phyloP scores from a whole-genome alignment of 495 filamentous ascomycete species.

The Parachaetomium inaequale region DNA sequence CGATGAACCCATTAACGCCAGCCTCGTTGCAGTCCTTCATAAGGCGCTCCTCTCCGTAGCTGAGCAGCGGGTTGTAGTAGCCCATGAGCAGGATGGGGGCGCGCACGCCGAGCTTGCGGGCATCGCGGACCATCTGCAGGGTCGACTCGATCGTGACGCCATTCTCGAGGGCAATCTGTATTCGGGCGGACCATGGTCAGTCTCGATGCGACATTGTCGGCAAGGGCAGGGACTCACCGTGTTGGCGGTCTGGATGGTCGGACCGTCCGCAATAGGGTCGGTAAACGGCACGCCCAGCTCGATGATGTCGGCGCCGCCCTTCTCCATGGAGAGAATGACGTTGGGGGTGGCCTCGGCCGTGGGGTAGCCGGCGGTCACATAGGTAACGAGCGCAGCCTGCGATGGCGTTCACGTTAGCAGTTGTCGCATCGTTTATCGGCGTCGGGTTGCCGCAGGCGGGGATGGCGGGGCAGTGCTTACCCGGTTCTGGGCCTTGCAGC shows the following conservation, averaged over 20 bases:
- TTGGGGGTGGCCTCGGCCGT: constrained; percentile 75
- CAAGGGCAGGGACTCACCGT: constrained; percentile 47
- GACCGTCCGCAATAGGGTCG: constrained; percentile 94
- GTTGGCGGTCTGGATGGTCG: constrained; percentile 89
- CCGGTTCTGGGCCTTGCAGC: constrained; percentile 73
- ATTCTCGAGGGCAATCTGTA: constrained; percentile 67
- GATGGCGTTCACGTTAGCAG: constrained; percentile 15
- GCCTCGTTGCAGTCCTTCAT: constrained; percentile 79
- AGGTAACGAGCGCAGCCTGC: constrained; percentile 79
- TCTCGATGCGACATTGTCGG: neutral
- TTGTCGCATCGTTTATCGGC: neutral
- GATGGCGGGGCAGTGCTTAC: constrained; percentile 47
- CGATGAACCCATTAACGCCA: constrained; percentile 94
- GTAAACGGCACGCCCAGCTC: constrained; percentile 93
- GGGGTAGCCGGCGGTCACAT: constrained; percentile 94
- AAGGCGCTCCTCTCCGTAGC: constrained; percentile 87
- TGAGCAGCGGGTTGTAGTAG: constrained; percentile 94
- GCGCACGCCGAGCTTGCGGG: constrained; percentile 68
- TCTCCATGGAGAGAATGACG: constrained; percentile 84
- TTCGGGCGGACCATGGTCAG: neutral
- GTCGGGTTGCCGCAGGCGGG: neutral
- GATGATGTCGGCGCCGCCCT: constrained; percentile 84
- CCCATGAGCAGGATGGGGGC: constrained; percentile 93
- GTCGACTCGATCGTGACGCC: constrained; percentile 76
- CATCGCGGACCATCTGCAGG: constrained; percentile 73